These are phyloP conservation scores for Nemania sp. DNA, from an alignment of 2,329 filamentous ascomycete species.

Conservation along the genomic window DNA sequence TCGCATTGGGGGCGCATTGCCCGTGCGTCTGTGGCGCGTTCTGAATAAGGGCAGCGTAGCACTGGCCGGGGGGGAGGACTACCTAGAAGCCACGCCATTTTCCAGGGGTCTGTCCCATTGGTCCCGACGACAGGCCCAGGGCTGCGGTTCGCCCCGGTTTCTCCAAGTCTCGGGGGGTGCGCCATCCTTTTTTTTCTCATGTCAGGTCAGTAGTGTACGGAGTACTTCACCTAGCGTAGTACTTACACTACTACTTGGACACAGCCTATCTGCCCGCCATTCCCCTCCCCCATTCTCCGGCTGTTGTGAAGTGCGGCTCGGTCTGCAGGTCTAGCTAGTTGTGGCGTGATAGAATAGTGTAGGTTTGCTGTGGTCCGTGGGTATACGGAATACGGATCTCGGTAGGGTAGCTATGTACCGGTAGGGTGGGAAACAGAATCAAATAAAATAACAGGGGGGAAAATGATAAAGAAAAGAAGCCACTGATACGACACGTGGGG, in stretches of 20 bases:
- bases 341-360: no score
- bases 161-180: slow-evolving; percentile 18
- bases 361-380: no score
- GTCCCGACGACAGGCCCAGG: slow-evolving; percentile 14
- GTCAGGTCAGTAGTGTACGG: no score
- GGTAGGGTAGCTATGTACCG: not conserved
- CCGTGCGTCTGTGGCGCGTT: slow-evolving; percentile 9
- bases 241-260: no score
- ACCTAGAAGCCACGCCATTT: not conserved
- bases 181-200: not conserved
- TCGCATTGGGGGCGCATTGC: slow-evolving; percentile 17
- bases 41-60: slow-evolving; percentile 15
- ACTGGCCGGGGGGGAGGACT: not conserved
- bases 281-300: no score
- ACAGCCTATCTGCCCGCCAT: no score
- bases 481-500: slow-evolving; percentile 12
- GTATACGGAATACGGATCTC: not conserved
- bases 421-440: slow-evolving; percentile 5
- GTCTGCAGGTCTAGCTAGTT: slow-evolving; percentile 14
- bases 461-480: no score
- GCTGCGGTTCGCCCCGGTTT: slow-evolving; percentile 24
- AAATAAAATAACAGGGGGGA: not conserved
- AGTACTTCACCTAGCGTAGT: no score
- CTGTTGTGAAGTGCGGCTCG: slow-evolving; percentile 21
- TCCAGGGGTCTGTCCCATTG: slow-evolving; percentile 13